Evolutionary conservation across 306 rosid species (phyloP), one percentile per base, ranked within the genome.

Genomic region (Lithocarpus polystachyus): DNA sequence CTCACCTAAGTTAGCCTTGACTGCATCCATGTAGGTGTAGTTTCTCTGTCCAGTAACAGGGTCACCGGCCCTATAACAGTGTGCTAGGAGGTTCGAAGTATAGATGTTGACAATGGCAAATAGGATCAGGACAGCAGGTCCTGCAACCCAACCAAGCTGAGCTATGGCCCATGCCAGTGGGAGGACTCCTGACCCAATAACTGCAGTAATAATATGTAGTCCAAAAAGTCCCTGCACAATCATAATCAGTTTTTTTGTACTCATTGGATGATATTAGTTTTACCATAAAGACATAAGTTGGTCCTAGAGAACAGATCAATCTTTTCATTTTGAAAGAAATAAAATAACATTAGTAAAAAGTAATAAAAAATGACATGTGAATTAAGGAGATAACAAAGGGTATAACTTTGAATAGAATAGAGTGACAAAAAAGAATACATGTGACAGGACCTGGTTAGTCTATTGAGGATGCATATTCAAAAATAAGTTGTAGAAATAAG

Each of bases 121-220:
- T 74, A 92, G 90, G 56, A 89, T 5, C 84, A 89, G 14, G 64
- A 87, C 81, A 35, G 56, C 57, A 40, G 94, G 97, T 51, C 97
- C 97, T 57, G 88, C 82, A 83, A 83, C 79, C 97, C 94, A 92
- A 29, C 94, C 94, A 70, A 90, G 90, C 81, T 89, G 97, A 53
- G 93, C 94, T 24, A 92, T 79, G 5, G 92, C 91, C 97, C 95
- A 92, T 82, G 94, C 90, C 52, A 90, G 71, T 2, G 97, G 90
- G 29, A 90, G 92, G 4, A 92, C 94, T 74, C 93, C 93, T 0
- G 94, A 90, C 6, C 97, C 94, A 77, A 92, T 90, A 5, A 90
- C 94, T 14, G 94, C 97, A 4, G 97, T 92, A 35, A 92, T 89
- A 48, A 92, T 89, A 75, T 90, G 97, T 45, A 6, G 90, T 90